phyloP scores from a whole-genome alignment of 352 stramenopile species.

The Globisporangium splendens region DNA sequence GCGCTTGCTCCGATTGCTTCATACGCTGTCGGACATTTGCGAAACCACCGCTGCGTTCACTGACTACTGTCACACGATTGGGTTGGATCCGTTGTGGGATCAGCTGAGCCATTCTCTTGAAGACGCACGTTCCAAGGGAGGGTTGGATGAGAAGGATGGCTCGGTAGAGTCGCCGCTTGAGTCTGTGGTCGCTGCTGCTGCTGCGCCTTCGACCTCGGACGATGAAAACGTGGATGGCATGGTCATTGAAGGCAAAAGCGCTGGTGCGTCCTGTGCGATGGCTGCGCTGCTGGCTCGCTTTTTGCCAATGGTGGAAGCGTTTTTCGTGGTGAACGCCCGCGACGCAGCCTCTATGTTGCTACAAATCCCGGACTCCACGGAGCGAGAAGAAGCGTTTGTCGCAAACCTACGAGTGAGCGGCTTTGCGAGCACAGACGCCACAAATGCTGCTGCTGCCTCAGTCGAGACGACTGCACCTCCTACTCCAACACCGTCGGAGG shows the following conservation, averaged over 20 bases:
- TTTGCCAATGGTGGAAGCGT: slow-evolving; percentile 96
- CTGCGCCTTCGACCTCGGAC: slow-evolving; percentile 11
- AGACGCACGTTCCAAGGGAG: slow-evolving; percentile 65
- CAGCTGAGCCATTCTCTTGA: slow-evolving; percentile 68
- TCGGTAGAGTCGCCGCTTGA: background rate
- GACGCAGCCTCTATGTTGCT: slow-evolving; percentile 79
- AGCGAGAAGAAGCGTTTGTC: slow-evolving; percentile 77
- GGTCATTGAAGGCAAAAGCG: slow-evolving; percentile 87
- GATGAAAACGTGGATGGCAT: slow-evolving; percentile 73
- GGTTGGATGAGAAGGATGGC: slow-evolving; percentile 64
- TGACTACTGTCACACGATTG: slow-evolving; percentile 65
- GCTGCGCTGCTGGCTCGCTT: slow-evolving; percentile 95
- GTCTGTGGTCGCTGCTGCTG: slow-evolving; percentile 33
- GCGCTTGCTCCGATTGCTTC: slow-evolving; percentile 94
- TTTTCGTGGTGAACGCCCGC: slow-evolving; percentile 97
- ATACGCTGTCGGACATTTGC: slow-evolving; percentile 91
- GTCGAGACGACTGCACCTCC: background rate
- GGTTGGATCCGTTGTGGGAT: slow-evolving; percentile 74
- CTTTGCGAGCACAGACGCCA: slow-evolving; percentile 31
- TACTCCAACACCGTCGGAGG: slow-evolving; percentile 33
- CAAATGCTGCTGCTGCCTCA: slow-evolving; percentile 36
- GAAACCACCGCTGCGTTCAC: slow-evolving; percentile 65
- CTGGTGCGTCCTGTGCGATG: slow-evolving; percentile 86
- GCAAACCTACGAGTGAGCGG: slow-evolving; percentile 63
- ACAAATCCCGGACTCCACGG: slow-evolving; percentile 60